A percentile compares a stretch with the other conserved stretches of the same genome.
Evolutionary conservation across 805 yeast genomes (phyloP).

Genomic region (Maudiozyma turicensis): DNA sequence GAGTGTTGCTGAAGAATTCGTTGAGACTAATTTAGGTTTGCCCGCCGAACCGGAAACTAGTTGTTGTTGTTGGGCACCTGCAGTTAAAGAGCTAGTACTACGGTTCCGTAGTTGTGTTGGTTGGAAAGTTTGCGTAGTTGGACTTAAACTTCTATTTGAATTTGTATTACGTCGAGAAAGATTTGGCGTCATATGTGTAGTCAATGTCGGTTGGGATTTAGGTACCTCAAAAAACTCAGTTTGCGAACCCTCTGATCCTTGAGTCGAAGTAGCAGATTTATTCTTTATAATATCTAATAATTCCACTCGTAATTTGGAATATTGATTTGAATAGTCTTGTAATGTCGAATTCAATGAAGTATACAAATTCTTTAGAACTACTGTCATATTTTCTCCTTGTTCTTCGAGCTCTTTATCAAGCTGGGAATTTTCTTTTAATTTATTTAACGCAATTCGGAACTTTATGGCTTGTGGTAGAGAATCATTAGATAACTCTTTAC

Average conservation of each 20-base stretch:
- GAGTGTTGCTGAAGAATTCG: background rate
- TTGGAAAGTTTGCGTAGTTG: background rate
- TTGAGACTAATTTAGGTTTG: background rate
- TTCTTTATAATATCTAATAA: slow-evolving; percentile 23
- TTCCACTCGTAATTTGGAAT: slow-evolving; percentile 22
- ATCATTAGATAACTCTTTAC: slow-evolving; percentile 59
- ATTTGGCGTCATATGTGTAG: background rate
- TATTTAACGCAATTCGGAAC: slow-evolving; percentile 51
- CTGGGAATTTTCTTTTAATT: slow-evolving; percentile 30
- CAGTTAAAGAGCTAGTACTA: background rate
- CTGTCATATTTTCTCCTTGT: slow-evolving; percentile 27
- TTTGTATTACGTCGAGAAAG: background rate
- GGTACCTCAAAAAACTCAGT: background rate
- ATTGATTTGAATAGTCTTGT: slow-evolving; percentile 27
- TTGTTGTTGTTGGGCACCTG: background rate
- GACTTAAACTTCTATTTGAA: background rate
- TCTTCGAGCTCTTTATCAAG: slow-evolving; percentile 11
- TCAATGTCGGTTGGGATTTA: background rate
- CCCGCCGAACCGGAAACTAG: background rate
- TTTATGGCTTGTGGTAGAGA: slow-evolving; percentile 46
- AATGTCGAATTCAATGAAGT: slow-evolving; percentile 19
- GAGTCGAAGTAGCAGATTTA: slow-evolving; percentile 1
- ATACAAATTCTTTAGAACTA: slow-evolving; percentile 20
- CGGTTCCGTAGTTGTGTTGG: background rate
- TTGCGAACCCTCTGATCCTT: background rate